Evolutionary conservation across 257 asterid genomes (phyloP).

Genomic region (Solanum corneliomulleri): DNA sequence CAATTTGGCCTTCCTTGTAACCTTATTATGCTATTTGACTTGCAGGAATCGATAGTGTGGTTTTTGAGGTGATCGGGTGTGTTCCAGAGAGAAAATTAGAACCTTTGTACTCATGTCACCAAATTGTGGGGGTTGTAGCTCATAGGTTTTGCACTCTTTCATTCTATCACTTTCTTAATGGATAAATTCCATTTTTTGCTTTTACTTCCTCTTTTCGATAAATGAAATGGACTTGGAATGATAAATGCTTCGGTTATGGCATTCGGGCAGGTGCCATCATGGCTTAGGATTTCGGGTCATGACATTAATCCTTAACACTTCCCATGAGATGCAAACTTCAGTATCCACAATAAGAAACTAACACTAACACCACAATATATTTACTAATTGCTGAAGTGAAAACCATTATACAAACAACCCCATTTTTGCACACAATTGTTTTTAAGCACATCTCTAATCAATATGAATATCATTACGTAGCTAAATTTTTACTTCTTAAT

Average conservation of each 20-base stretch:
- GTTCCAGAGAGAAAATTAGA: background rate
- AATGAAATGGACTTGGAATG: background rate
- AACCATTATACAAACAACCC: background rate
- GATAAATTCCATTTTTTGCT: background rate
- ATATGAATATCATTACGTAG: background rate
- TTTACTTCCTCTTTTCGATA: background rate
- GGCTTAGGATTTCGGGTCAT: background rate
- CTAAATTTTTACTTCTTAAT: background rate
- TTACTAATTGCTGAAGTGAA: background rate
- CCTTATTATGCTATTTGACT: background rate
- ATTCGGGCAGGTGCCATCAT: background rate
- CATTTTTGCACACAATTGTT: background rate
- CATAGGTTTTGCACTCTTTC: background rate
- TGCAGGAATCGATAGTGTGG: background rate
- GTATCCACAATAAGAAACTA: background rate
- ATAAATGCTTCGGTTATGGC: background rate
- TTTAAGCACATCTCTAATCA: background rate
- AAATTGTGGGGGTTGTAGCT: background rate
- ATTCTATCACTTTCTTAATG: background rate
- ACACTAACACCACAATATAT: background rate
- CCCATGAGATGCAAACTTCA: background rate
- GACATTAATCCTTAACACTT: background rate
- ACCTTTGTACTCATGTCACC: background rate
- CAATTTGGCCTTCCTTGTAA: background rate
- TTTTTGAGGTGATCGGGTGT: background rate